Evolutionary conservation across 495 filamentous ascomycete genomes (phyloP).

Genomic region (Haplographium delicatum): DNA sequence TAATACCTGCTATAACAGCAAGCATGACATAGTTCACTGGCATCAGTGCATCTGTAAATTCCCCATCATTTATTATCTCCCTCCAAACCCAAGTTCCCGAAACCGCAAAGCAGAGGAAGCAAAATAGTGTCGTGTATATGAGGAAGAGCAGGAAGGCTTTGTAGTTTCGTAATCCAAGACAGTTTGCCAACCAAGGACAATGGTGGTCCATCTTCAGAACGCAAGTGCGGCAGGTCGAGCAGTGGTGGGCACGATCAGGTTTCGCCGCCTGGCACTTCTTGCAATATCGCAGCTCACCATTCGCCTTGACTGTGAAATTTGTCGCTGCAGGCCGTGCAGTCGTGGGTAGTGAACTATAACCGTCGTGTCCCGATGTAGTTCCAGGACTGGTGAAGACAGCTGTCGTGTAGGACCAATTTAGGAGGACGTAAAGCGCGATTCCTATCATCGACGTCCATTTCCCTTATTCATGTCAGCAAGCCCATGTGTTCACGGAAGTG

Average conservation of each 20-base stretch:
- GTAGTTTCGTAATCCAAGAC: slow-evolving; percentile 90
- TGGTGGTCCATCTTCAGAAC: slow-evolving; percentile 99
- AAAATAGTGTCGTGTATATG: slow-evolving; percentile 84
- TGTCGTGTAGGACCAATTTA: slow-evolving; percentile 82
- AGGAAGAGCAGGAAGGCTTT: slow-evolving; percentile 93
- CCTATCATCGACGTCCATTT: slow-evolving; percentile 49
- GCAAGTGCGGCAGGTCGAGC: slow-evolving; percentile 85
- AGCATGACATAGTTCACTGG: slow-evolving; percentile 89
- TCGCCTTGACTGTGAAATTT: slow-evolving; percentile 85
- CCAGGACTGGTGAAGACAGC: slow-evolving; percentile 93
- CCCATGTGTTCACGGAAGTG: neutral
- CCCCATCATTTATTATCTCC: slow-evolving; percentile 65
- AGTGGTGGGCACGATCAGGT: slow-evolving; percentile 95
- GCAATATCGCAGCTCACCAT: slow-evolving; percentile 80
- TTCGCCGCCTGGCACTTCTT: slow-evolving; percentile 95
- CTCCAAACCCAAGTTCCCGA: slow-evolving; percentile 73
- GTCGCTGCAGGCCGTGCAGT: slow-evolving; percentile 48
- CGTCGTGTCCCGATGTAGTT: slow-evolving; percentile 38
- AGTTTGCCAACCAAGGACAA: slow-evolving; percentile 96
- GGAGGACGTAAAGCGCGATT: slow-evolving; percentile 65
- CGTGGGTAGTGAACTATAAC: slow-evolving; percentile 48
- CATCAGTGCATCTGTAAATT: slow-evolving; percentile 61
- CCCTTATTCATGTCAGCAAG: slow-evolving; percentile 28
- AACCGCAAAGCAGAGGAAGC: slow-evolving; percentile 70
- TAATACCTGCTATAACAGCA: slow-evolving; percentile 80